Evolutionary conservation across 2,329 filamentous ascomycete species (phyloP), one percentile per base, ranked within the genome.

Genomic region (Aquanectria penicillioides): DNA sequence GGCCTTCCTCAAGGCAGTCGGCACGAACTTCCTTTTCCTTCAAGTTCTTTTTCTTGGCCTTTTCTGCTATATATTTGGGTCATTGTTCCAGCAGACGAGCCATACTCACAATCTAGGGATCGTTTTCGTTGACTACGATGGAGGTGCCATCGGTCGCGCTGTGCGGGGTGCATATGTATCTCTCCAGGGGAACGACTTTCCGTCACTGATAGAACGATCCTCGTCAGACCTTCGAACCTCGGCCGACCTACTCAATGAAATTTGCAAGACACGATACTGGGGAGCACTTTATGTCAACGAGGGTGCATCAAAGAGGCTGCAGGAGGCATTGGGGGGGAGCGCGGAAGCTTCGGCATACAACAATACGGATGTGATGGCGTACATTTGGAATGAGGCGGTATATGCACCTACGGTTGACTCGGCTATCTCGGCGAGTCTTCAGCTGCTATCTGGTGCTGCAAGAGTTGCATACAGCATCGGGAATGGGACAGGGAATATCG

Each of bases 11-110:
- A 61, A 49, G 17, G 61, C 62, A 2, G 61, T 37, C 2, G 33
- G 50, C 12, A 34, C 53, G 8, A 68, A 68, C 29, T 60, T 68
- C 17, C 15, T 68, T 36, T 51, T 60, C 5, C 88, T 66, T 89
- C 88, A 63, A 12, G 15, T 69, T 7, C 33, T 69, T 9, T 68
- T 69, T 29, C 46, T 69, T 4, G 51, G 43, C 10, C 60, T 69
- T 11, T 68, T 68, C 36, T 62, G 61, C 57, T 68, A 69, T 29
- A 55, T 68, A 10, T 65, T 69, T 26, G 66, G 66, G 4, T 49
- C 66, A 5, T 26, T 69, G 15, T 69, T 54, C 22, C 65, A 59
- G 36, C 61, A 69, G 36, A 58, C 53, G 0, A 52, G 46, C 34
- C 63, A 64, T 22, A 59, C 34, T 8, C 48, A 65, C 36, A 65